phyloP scores from a whole-genome alignment of 257 asterid species.

The Echites panduratus region DNA sequence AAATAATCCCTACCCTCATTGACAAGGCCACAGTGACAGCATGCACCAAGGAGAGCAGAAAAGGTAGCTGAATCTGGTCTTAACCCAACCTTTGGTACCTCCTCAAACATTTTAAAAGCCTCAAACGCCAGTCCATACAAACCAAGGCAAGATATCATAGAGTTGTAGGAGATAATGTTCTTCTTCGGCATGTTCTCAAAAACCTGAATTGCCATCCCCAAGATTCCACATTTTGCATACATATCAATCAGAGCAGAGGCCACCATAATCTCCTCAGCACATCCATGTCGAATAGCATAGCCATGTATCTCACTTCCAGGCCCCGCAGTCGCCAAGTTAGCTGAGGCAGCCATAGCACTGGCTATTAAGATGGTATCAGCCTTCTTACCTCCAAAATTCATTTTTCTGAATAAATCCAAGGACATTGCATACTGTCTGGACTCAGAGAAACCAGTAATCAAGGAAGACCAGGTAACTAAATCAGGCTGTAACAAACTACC shows the following conservation, averaged over 20 bases:
- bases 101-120: constrained; percentile 50
- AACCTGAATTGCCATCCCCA: constrained; percentile 49
- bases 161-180: constrained; percentile 54
- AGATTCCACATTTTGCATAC: constrained; percentile 87
- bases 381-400: constrained; percentile 30
- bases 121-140: constrained; percentile 50
- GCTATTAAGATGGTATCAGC: constrained; percentile 52
- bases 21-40: constrained; percentile 75
- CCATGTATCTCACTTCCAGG: constrained; percentile 77
- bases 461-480: constrained; percentile 75
- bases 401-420: constrained; percentile 40
- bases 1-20: constrained; percentile 43
- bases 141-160: constrained; percentile 56
- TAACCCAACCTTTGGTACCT: constrained; percentile 32
- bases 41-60: constrained; percentile 59
- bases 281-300: constrained; percentile 51
- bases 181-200: constrained; percentile 44
- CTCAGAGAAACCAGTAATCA: constrained; percentile 56
- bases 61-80: constrained; percentile 71
- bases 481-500: constrained; percentile 43
- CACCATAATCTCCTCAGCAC: constrained; percentile 33
- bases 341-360: constrained; percentile 45
- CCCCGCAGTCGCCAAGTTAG: constrained; percentile 38
- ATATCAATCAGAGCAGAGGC: constrained; percentile 79
- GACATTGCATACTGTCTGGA: constrained; percentile 40